These are phyloP conservation scores for Dendrobium chrysotoxum DNA, from an alignment of 106 monocot genomes.

Conservation along the genomic window DNA sequence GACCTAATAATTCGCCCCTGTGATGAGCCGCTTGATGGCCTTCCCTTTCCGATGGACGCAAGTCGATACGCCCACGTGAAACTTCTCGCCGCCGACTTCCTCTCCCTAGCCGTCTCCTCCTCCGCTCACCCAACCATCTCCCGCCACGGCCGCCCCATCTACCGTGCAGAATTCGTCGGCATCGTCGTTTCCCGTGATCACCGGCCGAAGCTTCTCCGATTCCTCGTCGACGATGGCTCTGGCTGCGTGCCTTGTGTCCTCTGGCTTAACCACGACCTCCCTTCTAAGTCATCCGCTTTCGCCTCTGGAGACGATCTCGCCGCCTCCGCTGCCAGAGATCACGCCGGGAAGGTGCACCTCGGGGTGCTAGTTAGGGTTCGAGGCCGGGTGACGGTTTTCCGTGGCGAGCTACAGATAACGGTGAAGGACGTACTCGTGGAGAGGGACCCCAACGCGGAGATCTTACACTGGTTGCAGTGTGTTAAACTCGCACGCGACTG, in stretches of 20 bases:
- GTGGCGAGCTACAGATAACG: constrained; percentile 53
- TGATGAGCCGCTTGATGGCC: too few relatives aligned
- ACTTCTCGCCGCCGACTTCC: constrained; percentile 52
- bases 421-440: constrained; percentile 61
- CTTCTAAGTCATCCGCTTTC: neutral
- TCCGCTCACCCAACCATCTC: constrained; percentile 8
- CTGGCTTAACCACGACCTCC: constrained; percentile 65
- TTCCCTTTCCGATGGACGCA: neutral
- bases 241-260: constrained; percentile 81
- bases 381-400: constrained; percentile 46
- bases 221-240: constrained; percentile 76
- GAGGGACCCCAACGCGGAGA: constrained; percentile 71
- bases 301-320: neutral
- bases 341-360: constrained; percentile 38
- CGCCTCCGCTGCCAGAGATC: constrained; percentile 12
- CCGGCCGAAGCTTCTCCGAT: constrained; percentile 41
- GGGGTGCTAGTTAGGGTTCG: constrained; percentile 65
- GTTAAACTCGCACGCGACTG: constrained; percentile 31
- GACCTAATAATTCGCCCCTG: too few relatives aligned
- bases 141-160: constrained; percentile 15
- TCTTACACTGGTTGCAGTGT: constrained; percentile 72
- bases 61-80: constrained; percentile 29
- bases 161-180: constrained; percentile 49
- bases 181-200: constrained; percentile 43
- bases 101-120: constrained; percentile 16